Evolutionary conservation across 139 green algal species (phyloP).

Genomic region (Picochlorum sp.): DNA sequence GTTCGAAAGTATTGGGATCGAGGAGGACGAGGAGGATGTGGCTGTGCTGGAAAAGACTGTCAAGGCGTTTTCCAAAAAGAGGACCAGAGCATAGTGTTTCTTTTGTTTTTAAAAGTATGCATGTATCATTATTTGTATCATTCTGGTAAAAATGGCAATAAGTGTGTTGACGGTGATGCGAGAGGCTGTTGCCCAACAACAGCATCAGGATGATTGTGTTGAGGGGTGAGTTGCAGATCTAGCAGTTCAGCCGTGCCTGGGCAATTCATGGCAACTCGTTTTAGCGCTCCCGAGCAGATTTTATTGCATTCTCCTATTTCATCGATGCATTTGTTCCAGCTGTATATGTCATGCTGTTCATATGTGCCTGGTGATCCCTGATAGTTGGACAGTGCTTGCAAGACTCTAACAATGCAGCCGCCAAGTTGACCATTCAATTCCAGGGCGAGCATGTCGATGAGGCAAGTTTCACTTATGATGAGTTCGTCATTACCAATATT

Average conservation of each 20-base stretch:
- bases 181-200: too few species aligned
- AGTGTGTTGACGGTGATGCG: not conserved
- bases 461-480: not conserved
- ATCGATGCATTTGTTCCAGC: conserved; percentile 29
- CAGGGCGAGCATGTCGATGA: conserved; percentile 12
- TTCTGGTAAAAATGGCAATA: not conserved
- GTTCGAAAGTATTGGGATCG: conserved; percentile 76
- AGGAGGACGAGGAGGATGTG: conserved; percentile 54
- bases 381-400: conserved; percentile 19
- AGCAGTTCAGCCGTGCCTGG: not conserved
- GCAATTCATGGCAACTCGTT: conserved; percentile 11
- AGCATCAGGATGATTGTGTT: too few species aligned
- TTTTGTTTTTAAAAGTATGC: too few species aligned
- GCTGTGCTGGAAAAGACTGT: not conserved
- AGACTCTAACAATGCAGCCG: conserved; percentile 7
- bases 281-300: conserved; percentile 22
- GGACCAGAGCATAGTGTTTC: too few species aligned
- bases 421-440: conserved; percentile 14
- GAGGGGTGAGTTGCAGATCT: not conserved
- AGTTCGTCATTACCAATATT: conserved; percentile 5
- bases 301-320: conserved; percentile 27
- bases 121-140: not conserved
- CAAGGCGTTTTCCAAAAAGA: not conserved
- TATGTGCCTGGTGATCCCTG: not conserved
- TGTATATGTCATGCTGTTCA: not conserved